These are phyloP conservation scores for Bruguiera gymnorhiza DNA, from an alignment of 345 rosid species.

Conservation along the genomic window DNA sequence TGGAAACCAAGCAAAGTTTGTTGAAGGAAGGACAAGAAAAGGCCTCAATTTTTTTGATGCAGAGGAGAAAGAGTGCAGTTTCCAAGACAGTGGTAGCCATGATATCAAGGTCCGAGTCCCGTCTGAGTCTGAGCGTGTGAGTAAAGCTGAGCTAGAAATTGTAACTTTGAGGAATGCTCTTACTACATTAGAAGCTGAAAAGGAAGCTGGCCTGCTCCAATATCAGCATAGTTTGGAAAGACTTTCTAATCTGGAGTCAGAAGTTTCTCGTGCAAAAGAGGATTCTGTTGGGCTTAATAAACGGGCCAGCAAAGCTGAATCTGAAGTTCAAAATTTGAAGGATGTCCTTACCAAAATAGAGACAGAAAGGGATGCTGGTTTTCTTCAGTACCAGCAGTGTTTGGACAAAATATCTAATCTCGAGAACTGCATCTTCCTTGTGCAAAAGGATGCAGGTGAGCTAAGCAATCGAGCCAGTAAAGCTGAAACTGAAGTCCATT, in stretches of 20 bases:
- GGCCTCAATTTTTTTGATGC: slow-evolving; percentile 66
- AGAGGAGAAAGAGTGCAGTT: slow-evolving; percentile 42
- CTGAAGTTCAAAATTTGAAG: slow-evolving; percentile 65
- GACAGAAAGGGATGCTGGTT: slow-evolving; percentile 56
- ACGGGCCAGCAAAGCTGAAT: slow-evolving; percentile 71
- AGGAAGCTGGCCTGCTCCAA: slow-evolving; percentile 68
- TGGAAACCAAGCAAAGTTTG: slow-evolving; percentile 35
- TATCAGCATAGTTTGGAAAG: slow-evolving; percentile 72
- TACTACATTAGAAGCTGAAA: slow-evolving; percentile 81
- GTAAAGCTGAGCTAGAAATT: slow-evolving; percentile 76
- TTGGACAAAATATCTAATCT: slow-evolving; percentile 59
- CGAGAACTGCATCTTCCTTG: slow-evolving; percentile 48
- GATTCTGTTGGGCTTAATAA: slow-evolving; percentile 57
- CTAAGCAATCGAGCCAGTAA: slow-evolving; percentile 52
- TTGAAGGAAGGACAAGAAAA: slow-evolving; percentile 64
- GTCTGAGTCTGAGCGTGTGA: slow-evolving; percentile 56
- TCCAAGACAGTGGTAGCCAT: slow-evolving; percentile 19
- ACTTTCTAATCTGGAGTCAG: slow-evolving; percentile 63
- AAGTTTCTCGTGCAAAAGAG: slow-evolving; percentile 64
- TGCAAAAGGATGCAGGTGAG: slow-evolving; percentile 59
- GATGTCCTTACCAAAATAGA: slow-evolving; percentile 57
- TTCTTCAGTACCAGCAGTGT: slow-evolving; percentile 70
- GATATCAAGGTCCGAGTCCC: slow-evolving; percentile 42
- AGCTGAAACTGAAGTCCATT: slow-evolving; percentile 56
- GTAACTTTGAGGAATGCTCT: slow-evolving; percentile 67